phyloP scores from a whole-genome alignment of 371 early-diverging fungal genomes.

The Chytridium lagenaria region DNA sequence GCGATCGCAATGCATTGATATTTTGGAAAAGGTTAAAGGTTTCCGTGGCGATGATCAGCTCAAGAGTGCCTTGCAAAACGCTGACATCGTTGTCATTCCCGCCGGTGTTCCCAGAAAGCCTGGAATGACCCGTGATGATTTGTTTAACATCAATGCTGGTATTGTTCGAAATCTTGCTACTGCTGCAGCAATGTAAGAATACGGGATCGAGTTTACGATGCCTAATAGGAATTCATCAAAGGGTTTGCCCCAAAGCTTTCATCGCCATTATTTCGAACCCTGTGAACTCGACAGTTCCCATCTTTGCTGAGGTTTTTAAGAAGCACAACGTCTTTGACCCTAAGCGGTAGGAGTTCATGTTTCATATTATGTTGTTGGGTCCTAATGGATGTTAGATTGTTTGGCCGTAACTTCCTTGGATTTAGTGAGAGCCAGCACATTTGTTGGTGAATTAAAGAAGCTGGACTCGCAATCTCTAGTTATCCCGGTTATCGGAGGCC shows the following conservation, averaged over 20 bases:
- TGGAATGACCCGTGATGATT: conserved; percentile 98
- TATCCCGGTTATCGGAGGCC: conserved; percentile 96
- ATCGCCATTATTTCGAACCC: conserved; percentile 98
- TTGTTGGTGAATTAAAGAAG: conserved; percentile 84
- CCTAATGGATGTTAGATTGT: conserved; percentile 61
- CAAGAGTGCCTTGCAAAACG: conserved; percentile 73
- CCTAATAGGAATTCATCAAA: background rate
- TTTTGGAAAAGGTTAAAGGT: conserved; percentile 58
- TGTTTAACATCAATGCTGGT: conserved; percentile 98
- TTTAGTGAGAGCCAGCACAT: conserved; percentile 96
- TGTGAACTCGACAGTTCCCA: conserved; percentile 99
- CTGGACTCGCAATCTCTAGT: conserved; percentile 75
- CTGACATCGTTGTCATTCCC: conserved; percentile 94
- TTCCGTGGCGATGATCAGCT: conserved; percentile 52
- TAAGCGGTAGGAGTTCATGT: conserved; percentile 39
- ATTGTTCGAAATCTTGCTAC: conserved; percentile 88
- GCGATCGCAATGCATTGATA: background rate
- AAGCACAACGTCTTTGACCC: conserved; percentile 91
- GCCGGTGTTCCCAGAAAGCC: conserved; percentile 98
- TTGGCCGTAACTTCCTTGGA: conserved; percentile 99
- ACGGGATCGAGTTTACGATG: background rate
- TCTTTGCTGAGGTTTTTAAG: conserved; percentile 96
- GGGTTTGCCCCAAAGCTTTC: conserved; percentile 91
- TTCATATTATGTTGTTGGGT: background rate
- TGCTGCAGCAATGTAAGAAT: conserved; percentile 67